phyloP scores from a whole-genome alignment of 176 grass and related monocot genomes.

The Bromus sterilis region DNA sequence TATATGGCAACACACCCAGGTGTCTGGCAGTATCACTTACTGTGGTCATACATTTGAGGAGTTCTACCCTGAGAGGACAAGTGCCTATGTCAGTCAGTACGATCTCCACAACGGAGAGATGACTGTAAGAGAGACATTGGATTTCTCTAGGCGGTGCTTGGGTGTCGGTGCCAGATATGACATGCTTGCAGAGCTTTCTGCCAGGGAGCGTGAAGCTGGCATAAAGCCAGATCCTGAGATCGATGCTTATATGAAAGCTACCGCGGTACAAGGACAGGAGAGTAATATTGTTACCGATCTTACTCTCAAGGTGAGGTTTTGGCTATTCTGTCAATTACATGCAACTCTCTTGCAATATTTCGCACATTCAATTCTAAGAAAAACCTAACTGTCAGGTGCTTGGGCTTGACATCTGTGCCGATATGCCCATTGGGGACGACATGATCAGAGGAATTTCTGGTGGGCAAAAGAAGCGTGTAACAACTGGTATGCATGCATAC shows the following conservation, averaged over 20 bases:
- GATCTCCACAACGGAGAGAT: conserved; percentile 65
- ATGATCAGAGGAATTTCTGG: conserved; percentile 81
- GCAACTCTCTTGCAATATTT: neutral
- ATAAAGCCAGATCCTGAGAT: conserved; percentile 69
- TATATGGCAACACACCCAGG: conserved; percentile 5
- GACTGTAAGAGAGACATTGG: conserved; percentile 66
- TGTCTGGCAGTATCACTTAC: conserved; percentile 41
- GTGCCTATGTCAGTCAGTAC: conserved; percentile 58
- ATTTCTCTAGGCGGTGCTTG: conserved; percentile 59
- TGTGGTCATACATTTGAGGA: conserved; percentile 48
- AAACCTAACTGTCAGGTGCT: conserved; percentile 20
- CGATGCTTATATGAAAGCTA: conserved; percentile 72
- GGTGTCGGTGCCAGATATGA: conserved; percentile 58
- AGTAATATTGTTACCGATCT: conserved; percentile 46
- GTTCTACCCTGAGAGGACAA: conserved; percentile 59
- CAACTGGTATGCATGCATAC: conserved; percentile 40
- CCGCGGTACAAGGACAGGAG: conserved; percentile 42
- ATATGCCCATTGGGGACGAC: conserved; percentile 55
- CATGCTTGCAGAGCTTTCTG: conserved; percentile 46
- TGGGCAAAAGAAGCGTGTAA: conserved; percentile 62
- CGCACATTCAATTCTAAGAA: neutral
- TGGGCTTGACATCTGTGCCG: conserved; percentile 61
- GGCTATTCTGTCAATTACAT: neutral
- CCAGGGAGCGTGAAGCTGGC: conserved; percentile 46
- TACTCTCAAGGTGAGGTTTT: conserved; percentile 45